Evolutionary conservation across 345 rosid genomes (phyloP).

Genomic region (Kandelia obovata): DNA sequence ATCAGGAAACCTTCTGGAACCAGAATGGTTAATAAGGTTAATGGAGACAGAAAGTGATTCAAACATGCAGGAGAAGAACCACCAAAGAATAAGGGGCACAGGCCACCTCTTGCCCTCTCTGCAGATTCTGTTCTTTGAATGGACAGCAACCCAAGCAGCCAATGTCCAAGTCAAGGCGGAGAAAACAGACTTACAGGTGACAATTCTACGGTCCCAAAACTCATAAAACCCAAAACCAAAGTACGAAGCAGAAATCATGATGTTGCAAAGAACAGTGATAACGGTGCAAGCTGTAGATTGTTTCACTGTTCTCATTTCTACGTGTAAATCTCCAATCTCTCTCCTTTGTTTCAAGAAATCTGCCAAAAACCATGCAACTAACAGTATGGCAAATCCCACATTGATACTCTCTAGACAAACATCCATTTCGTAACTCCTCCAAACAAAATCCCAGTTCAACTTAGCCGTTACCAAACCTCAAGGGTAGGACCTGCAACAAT

Average conservation of each 20-base stretch:
- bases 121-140: constrained; percentile 18
- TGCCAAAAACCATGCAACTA: constrained; percentile 26
- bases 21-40: constrained; percentile 21
- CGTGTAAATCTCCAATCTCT: not conserved
- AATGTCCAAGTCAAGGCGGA: constrained; percentile 39
- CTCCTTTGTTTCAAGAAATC: constrained; percentile 23
- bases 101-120: constrained; percentile 40
- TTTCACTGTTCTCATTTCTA: not conserved
- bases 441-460: constrained; percentile 3
- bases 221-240: constrained; percentile 35
- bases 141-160: constrained; percentile 30
- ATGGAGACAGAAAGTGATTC: constrained; percentile 25
- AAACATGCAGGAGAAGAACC: constrained; percentile 38
- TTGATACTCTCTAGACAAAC: constrained; percentile 19
- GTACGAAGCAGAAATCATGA: constrained; percentile 26
- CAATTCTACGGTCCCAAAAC: constrained; percentile 20
- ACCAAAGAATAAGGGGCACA: constrained; percentile 45
- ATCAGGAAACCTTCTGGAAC: constrained; percentile 21
- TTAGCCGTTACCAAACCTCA: not conserved
- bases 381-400: constrained; percentile 25
- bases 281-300: not conserved
- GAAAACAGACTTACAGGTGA: constrained; percentile 20
- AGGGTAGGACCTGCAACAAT: constrained; percentile 14
- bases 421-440: constrained; percentile 11
- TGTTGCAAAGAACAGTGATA: constrained; percentile 25